A percentile compares a stretch with the other conserved stretches of the same genome.
These are phyloP conservation scores for Bidens hawaiensis DNA, from an alignment of 140 eudicot species.

Conservation along the genomic window DNA sequence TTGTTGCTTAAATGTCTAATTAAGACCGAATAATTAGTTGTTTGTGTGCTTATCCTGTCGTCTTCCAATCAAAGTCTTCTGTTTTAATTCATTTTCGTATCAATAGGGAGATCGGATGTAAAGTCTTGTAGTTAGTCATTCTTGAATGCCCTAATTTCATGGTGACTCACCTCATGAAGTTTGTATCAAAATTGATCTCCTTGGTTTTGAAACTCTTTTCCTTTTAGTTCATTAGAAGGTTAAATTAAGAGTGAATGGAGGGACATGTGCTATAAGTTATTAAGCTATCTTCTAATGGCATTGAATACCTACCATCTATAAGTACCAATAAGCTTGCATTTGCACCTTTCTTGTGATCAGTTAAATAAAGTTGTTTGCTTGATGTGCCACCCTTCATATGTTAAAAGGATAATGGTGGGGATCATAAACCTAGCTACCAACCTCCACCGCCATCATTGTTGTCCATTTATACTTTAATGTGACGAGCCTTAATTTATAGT, in stretches of 20 bases:
- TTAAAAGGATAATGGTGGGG: conserved; percentile 3
- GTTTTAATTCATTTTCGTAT: conserved; percentile 9
- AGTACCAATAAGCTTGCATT: conserved; percentile 5
- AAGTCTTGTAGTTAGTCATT: conserved; percentile 14
- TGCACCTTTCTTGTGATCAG: neutral
- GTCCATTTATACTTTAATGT: conserved; percentile 25
- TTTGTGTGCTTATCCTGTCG: conserved; percentile 26
- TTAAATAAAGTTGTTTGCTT: neutral
- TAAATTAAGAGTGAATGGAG: conserved; percentile 12
- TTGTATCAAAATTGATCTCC: conserved; percentile 18
- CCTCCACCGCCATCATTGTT: conserved; percentile 21
- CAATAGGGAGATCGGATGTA: conserved; percentile 23
- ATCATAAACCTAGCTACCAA: conserved; percentile 34
- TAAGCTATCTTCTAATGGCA: conserved; percentile 11
- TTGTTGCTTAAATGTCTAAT: conserved; percentile 27
- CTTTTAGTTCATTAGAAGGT: neutral
- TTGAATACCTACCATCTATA: conserved; percentile 7
- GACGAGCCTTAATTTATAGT: conserved; percentile 18
- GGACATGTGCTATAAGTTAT: conserved; percentile 32
- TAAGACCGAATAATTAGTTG: conserved; percentile 41
- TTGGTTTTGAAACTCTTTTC: neutral
- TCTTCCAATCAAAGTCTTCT: conserved; percentile 19
- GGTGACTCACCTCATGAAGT: conserved; percentile 9
- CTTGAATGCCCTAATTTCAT: conserved; percentile 16
- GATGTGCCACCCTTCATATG: conserved; percentile 19